Evolutionary conservation across 805 yeast genomes (phyloP).

Genomic region (Myxozyma mucilagina): DNA sequence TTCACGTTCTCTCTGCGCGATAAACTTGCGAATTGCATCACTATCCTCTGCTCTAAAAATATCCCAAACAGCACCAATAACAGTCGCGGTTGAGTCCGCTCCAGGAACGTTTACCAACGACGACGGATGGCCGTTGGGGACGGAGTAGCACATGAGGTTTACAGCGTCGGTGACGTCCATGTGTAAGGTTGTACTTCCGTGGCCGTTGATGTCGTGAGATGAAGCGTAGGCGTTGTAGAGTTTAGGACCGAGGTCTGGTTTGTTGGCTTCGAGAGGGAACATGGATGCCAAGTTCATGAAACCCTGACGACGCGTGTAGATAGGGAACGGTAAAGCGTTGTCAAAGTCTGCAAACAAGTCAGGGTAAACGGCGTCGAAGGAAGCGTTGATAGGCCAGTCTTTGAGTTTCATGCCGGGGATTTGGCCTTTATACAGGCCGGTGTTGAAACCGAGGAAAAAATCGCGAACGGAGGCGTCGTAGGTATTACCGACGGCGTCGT

Average conservation of each 20-base stretch:
- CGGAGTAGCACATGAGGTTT: conserved; percentile 23
- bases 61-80: conserved; percentile 29
- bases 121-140: conserved; percentile 13
- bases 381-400: conserved; percentile 27
- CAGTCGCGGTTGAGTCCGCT: neutral
- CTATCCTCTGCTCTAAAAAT: conserved; percentile 27
- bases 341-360: conserved; percentile 28
- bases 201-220: conserved; percentile 13
- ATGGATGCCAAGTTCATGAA: conserved; percentile 24
- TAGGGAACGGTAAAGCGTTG: conserved; percentile 22
- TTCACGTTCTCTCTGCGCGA: conserved; percentile 25
- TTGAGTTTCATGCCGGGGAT: conserved; percentile 17
- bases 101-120: conserved; percentile 15
- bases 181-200: conserved; percentile 24
- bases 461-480: conserved; percentile 8
- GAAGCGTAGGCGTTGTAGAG: conserved; percentile 27
- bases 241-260: conserved; percentile 30
- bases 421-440: conserved; percentile 2
- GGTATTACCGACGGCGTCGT: conserved; percentile 2
- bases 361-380: conserved; percentile 23
- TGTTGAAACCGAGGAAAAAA: conserved; percentile 18
- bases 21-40: conserved; percentile 18
- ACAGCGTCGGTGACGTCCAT: conserved; percentile 29
- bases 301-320: conserved; percentile 25
- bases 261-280: conserved; percentile 25